phyloP scores from a whole-genome alignment of 23 red algal genomes.

The Gracilaria caudata region DNA sequence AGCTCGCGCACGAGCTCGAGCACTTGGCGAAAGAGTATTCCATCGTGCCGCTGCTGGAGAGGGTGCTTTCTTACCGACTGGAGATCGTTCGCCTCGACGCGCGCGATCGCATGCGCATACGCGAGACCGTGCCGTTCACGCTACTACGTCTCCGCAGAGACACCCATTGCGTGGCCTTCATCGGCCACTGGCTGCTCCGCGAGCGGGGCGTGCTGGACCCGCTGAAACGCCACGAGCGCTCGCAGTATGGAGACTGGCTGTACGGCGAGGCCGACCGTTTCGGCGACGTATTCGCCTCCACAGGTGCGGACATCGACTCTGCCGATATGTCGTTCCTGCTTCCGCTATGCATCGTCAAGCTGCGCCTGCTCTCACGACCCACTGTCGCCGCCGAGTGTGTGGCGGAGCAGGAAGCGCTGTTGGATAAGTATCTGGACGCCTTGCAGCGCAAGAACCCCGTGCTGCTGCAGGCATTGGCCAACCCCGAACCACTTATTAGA shows the following conservation, averaged over 20 bases:
- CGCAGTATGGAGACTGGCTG: not conserved
- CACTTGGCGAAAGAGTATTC: not conserved
- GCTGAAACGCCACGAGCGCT: not conserved
- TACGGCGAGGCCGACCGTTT: not conserved
- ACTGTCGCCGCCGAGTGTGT: not conserved
- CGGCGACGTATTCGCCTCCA: not conserved
- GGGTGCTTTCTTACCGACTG: not conserved
- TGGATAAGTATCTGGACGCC: not conserved
- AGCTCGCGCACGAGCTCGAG: not conserved
- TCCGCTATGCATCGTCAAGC: not conserved
- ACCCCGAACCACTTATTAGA: not conserved
- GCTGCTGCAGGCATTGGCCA: not conserved
- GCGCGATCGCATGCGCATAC: not conserved
- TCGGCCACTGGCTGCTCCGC: not conserved
- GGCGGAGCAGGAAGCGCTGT: not conserved
- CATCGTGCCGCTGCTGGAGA: not conserved
- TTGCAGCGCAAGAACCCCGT: not conserved
- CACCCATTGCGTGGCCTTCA: not conserved
- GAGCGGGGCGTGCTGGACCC: not conserved
- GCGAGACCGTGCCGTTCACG: not conserved
- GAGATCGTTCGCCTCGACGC: not conserved
- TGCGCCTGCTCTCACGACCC: not conserved
- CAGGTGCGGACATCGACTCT: not conserved
- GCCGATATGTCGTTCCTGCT: not conserved
- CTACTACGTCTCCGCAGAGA: not conserved